Percentiles rank a stretch among this genome's conserved stretches.
Evolutionary conservation across 371 early-diverging fungal species (phyloP).

Genomic region (Actinomortierella ambigua): DNA sequence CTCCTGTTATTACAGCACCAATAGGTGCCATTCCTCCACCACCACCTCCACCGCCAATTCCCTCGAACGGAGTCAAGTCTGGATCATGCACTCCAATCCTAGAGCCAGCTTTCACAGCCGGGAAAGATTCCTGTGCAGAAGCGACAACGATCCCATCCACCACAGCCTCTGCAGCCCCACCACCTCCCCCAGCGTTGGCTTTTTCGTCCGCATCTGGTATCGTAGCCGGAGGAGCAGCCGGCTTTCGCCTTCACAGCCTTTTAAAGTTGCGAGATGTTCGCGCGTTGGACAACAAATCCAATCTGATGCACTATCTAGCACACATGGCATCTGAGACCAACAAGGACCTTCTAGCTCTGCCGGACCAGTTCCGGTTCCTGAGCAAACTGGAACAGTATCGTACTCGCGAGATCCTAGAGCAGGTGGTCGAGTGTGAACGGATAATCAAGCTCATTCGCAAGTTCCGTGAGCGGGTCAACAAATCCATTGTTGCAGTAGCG

Average conservation of each 20-base stretch:
- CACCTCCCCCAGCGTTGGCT: neutral
- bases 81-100: neutral
- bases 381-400: conserved; percentile 31
- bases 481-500: no score
- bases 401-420: conserved; percentile 37
- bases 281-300: conserved; percentile 40
- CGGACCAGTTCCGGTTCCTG: conserved; percentile 25
- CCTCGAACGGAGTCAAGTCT: neutral
- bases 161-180: neutral
- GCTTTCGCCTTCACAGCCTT: conserved; percentile 38
- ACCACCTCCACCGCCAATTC: neutral
- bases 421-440: conserved; percentile 33
- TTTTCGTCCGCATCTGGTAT: no score
- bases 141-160: neutral
- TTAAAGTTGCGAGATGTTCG: conserved; percentile 42
- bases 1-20: conserved; percentile 3
- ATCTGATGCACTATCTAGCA: conserved; percentile 44
- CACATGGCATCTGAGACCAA: conserved; percentile 36
- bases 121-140: neutral
- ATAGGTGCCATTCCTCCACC: conserved; percentile 4
- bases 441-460: conserved; percentile 13
- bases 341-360: conserved; percentile 26
- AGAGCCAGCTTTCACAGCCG: neutral
- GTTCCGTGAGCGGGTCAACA: neutral
- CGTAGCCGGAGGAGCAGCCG: conserved; percentile 34